phyloP scores from a whole-genome alignment of 257 asterid genomes.

The Solanum okadae region DNA sequence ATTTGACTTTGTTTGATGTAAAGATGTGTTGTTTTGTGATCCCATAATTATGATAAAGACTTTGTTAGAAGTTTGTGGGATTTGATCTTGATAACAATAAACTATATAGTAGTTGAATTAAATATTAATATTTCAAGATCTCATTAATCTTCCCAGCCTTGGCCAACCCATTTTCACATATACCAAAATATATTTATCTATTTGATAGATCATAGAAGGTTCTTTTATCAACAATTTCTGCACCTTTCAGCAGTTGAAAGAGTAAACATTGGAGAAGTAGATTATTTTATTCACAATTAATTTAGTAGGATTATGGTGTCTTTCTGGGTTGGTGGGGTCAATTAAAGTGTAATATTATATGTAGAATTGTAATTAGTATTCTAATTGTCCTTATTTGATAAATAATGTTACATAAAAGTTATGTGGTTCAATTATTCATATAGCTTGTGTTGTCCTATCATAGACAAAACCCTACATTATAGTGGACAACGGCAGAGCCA shows the following conservation, averaged over 20 bases:
- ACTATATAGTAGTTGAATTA: not conserved
- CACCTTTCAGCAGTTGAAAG: not conserved
- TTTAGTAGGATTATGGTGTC: not conserved
- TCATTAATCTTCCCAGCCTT: not conserved
- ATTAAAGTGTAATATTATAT: not conserved
- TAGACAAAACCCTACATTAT: not conserved
- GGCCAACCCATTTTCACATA: conserved; percentile 1
- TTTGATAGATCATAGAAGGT: not conserved
- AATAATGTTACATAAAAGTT: not conserved
- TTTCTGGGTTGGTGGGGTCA: not conserved
- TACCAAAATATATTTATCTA: not conserved
- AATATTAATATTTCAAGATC: not conserved
- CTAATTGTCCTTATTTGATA: not conserved
- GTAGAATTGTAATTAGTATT: no score
- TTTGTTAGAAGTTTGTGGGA: not conserved
- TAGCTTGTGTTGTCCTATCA: not conserved
- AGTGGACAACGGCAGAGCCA: not conserved
- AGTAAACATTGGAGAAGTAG: not conserved
- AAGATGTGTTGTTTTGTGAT: not conserved
- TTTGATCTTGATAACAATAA: not conserved
- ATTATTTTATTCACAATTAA: not conserved
- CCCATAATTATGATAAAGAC: not conserved
- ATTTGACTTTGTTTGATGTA: not conserved
- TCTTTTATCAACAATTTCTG: not conserved
- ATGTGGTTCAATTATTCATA: not conserved